Evolutionary conservation across 106 monocot species (phyloP), one percentile per base, ranked within the genome.

Genomic region (Gastrodia elata): DNA sequence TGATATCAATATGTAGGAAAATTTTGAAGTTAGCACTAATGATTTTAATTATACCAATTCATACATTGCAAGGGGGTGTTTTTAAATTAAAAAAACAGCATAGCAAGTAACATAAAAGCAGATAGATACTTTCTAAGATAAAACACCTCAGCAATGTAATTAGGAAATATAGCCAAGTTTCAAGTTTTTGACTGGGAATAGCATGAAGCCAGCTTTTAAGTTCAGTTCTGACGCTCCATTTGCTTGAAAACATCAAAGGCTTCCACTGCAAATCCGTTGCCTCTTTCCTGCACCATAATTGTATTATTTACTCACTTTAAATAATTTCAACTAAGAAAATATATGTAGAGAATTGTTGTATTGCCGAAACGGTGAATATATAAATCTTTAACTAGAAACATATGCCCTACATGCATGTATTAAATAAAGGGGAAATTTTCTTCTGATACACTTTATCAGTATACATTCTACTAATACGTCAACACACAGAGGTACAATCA

Each of bases 191-290:
- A 61, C 32, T 32, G 14, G 25, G 11, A 59, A 61, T 13, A 32
- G 32, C 32, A 32, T 61, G 32, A 61, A 2, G 61, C 13, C 22
- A 1, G 30, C 32, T 26, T 2, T 25, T 22, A n/a, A 52, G 20
- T 32, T 32, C 61, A 87, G 34, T 77, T 84, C 38, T 78, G 76
- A 30, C 67, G 84, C 34, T 84, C 87, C 41, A 65, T 34, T 74
- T 73, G 73, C 76, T 82, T 84, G 68, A 82, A 77, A 10, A 76
- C 82, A 68, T 80, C 77, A 69, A 82, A 82, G 18, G 76, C 75
- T 43, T 82, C 84, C 49, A 77, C 32, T 32, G 72, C 26, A n/a
- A 78, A 68, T 0, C 74, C 81, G 46, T 67, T 79, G 36, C 37
- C 34, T 44, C 74, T 77, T 55, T 84, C 88, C 80, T 84, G 79